Conservation (phyloP, 225 moss, liverwort and hornwort genomes). For the Bryoerythrophyllum caledonicum region DNA sequence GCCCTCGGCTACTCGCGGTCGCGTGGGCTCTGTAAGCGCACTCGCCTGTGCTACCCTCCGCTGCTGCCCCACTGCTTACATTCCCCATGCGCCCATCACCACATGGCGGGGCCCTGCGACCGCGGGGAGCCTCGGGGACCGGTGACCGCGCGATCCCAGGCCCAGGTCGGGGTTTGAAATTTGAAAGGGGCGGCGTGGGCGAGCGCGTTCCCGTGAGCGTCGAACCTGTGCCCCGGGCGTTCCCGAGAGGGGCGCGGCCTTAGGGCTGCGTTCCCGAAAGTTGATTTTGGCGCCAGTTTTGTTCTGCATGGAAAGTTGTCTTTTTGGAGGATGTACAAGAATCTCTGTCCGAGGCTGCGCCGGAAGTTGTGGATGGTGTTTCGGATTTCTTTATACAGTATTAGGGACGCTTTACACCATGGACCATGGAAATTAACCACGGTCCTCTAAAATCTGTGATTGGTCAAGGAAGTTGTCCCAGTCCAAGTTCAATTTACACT, state of each 20-base stretch:
- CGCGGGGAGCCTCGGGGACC: neutral
- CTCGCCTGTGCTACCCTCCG: neutral
- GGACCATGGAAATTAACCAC: too few relatives aligned
- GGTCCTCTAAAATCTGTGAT: too few relatives aligned
- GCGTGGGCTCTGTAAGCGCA: neutral
- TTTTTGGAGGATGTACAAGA: too few relatives aligned
- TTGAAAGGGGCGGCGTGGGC: neutral
- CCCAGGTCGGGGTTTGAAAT: neutral
- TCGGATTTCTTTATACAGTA: too few relatives aligned
- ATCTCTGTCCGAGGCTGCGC: neutral
- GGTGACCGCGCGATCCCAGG: neutral
- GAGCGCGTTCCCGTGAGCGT: neutral
- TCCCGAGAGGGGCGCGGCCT: neutral
- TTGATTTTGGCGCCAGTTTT: neutral
- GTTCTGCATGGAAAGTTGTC: neutral
- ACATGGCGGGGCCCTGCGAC: neutral
- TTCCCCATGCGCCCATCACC: neutral
- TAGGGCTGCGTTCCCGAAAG: neutral
- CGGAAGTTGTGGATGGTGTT: neutral
- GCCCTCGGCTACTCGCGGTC: neutral
- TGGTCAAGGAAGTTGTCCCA: too few relatives aligned
- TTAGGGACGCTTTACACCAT: too few relatives aligned
- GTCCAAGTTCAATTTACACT: too few relatives aligned
- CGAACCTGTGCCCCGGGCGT: neutral
- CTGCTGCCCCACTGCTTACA: neutral